Conservation (phyloP, 176 grass and related monocot species). For the Alloteropsis semialata region DNA sequence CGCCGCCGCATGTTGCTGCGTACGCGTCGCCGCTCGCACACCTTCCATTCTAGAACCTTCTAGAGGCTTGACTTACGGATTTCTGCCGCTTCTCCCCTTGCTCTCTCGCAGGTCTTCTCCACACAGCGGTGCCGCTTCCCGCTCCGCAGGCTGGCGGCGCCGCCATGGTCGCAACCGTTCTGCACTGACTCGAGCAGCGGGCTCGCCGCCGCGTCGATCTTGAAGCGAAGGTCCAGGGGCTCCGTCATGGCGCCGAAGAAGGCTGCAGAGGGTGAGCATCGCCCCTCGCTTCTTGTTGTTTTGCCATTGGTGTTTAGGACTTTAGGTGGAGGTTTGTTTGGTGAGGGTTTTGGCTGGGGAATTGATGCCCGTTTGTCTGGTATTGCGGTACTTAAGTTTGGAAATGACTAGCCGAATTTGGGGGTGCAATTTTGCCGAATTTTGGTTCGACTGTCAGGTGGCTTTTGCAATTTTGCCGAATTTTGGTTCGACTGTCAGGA, state of each 20-base stretch:
- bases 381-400: not conserved
- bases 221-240: constrained; percentile 72
- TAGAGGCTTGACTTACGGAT: not conserved
- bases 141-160: constrained; percentile 39
- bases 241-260: constrained; percentile 94
- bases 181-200: constrained; percentile 23
- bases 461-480: too few relatives aligned
- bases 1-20: constrained; percentile 63
- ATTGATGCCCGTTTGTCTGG: not conserved
- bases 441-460: not conserved
- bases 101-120: constrained; percentile 41
- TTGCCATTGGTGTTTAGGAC: not conserved
- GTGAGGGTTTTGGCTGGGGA: not conserved
- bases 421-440: not conserved
- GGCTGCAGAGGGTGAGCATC: constrained; percentile 63
- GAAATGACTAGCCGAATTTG: not conserved
- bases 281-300: not conserved
- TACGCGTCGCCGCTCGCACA: not conserved
- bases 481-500: too few relatives aligned
- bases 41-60: not conserved
- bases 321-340: not conserved
- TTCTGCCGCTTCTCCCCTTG: not conserved
- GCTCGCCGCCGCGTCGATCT: constrained; percentile 24
- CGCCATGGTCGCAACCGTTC: constrained; percentile 32
- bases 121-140: constrained; percentile 48